A percentile compares a stretch with the other conserved stretches of the same genome.
These are phyloP conservation scores for Chrysosphaeria jannelii DNA, from an alignment of 2,329 filamentous ascomycete species.

Conservation along the genomic window DNA sequence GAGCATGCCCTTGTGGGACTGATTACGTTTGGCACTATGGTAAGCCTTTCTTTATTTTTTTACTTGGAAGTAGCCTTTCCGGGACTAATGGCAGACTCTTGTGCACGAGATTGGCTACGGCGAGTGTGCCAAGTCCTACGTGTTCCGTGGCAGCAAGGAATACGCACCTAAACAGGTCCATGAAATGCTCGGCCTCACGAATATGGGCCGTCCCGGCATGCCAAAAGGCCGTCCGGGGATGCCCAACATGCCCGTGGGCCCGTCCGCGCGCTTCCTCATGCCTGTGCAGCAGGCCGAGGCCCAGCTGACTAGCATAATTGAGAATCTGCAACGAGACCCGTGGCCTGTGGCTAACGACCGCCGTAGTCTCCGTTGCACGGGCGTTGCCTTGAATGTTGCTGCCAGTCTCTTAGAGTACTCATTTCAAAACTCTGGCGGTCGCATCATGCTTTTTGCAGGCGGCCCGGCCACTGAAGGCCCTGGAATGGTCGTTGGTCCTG, in stretches of 20 bases:
- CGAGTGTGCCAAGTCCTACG: slow-evolving; percentile 94
- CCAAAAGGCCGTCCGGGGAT: slow-evolving; percentile 30
- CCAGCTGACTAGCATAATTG: slow-evolving; percentile 82
- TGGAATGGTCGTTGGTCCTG: slow-evolving; percentile 85
- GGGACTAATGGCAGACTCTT: slow-evolving; percentile 63
- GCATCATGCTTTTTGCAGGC: slow-evolving; percentile 92
- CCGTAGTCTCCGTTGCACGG: slow-evolving; percentile 70
- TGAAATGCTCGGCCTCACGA: slow-evolving; percentile 77
- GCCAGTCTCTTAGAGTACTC: slow-evolving; percentile 77
- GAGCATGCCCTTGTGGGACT: slow-evolving; percentile 58
- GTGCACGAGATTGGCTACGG: slow-evolving; percentile 95
- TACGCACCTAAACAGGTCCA: slow-evolving; percentile 98
- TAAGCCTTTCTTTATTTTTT: slow-evolving; percentile 10
- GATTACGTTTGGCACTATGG: slow-evolving; percentile 83
- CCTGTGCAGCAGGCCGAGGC: slow-evolving; percentile 92
- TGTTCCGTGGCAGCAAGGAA: slow-evolving; percentile 93
- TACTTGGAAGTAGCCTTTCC: too few relatives aligned
- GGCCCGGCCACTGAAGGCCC: slow-evolving; percentile 88
- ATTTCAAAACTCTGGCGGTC: slow-evolving; percentile 80
- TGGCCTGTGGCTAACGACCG: slow-evolving; percentile 92
- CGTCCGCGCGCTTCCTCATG: slow-evolving; percentile 68
- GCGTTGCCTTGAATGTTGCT: slow-evolving; percentile 85
- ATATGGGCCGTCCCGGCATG: slow-evolving; percentile 43
- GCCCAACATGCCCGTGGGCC: slow-evolving; percentile 31
- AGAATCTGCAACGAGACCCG: slow-evolving; percentile 85